A percentile compares a stretch with the other conserved stretches of the same genome.
phyloP scores from a whole-genome alignment of 2,329 filamentous ascomycete genomes.

The Colletotrichum caudatum region DNA sequence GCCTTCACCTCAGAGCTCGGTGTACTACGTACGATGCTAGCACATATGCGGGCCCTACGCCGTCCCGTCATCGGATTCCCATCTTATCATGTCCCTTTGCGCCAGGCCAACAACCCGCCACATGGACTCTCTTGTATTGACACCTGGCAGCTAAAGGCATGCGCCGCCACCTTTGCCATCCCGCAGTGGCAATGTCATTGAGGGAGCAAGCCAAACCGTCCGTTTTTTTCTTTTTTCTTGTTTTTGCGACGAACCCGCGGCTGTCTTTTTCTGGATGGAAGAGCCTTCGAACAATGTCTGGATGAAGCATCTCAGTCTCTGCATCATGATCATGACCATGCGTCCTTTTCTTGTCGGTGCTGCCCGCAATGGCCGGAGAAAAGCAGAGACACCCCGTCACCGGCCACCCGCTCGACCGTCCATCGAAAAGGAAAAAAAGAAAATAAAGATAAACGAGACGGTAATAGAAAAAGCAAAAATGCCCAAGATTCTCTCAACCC shows the following conservation, averaged over 20 bases:
- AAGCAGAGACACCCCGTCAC: slow-evolving; percentile 30
- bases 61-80: slow-evolving; percentile 16
- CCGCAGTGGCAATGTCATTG: slow-evolving; percentile 3
- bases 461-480: slow-evolving; percentile 12
- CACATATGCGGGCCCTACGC: slow-evolving; percentile 4
- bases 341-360: slow-evolving; percentile 14
- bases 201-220: background rate
- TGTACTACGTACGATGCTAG: background rate
- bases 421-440: background rate
- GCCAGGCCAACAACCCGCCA: slow-evolving; percentile 13
- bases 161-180: slow-evolving; percentile 18
- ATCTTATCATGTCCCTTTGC: slow-evolving; percentile 33
- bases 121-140: slow-evolving; percentile 24
- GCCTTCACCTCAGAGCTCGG: slow-evolving; percentile 18
- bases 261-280: slow-evolving; percentile 2
- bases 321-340: background rate
- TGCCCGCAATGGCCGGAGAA: slow-evolving; percentile 24
- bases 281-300: background rate
- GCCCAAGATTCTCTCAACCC: background rate
- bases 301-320: background rate
- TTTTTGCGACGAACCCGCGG: slow-evolving; percentile 9
- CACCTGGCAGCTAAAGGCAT: slow-evolving; percentile 9
- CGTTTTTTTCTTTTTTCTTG: no score
- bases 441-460: background rate
- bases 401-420: slow-evolving; percentile 30